These are phyloP conservation scores for Salix purpurea DNA, from an alignment of 345 rosid genomes.

Conservation along the genomic window DNA sequence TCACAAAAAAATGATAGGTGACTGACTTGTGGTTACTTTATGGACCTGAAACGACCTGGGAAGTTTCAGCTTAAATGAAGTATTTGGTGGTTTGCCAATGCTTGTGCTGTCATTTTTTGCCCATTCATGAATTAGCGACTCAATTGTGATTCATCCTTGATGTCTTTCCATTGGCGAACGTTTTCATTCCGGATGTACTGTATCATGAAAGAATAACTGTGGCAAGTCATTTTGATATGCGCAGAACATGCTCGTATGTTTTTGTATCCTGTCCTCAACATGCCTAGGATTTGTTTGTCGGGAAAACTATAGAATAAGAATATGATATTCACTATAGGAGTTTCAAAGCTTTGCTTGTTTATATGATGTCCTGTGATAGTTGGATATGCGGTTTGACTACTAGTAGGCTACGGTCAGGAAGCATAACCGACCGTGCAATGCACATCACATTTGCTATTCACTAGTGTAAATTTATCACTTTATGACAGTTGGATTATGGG, in stretches of 20 bases:
- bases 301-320: neutral
- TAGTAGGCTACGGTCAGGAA: neutral
- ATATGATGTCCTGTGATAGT: neutral
- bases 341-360: neutral
- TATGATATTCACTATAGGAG: neutral
- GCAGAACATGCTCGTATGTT: neutral
- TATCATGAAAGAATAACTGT: neutral
- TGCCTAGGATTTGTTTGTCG: neutral
- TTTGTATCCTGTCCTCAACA: neutral
- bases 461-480: neutral
- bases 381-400: neutral
- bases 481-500: too few relatives aligned
- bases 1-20: neutral
- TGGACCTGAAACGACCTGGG: neutral
- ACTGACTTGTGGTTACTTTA: neutral
- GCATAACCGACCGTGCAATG: neutral
- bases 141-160: neutral
- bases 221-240: neutral
- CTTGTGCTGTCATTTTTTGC: neutral
- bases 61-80: neutral
- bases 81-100: neutral
- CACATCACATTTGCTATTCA: too few relatives aligned
- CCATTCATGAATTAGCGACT: neutral
- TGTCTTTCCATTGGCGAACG: neutral
- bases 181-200: neutral